Base-by-base conservation (phyloP, 106 monocot genomes). In the Dendrobium nobile region DNA sequence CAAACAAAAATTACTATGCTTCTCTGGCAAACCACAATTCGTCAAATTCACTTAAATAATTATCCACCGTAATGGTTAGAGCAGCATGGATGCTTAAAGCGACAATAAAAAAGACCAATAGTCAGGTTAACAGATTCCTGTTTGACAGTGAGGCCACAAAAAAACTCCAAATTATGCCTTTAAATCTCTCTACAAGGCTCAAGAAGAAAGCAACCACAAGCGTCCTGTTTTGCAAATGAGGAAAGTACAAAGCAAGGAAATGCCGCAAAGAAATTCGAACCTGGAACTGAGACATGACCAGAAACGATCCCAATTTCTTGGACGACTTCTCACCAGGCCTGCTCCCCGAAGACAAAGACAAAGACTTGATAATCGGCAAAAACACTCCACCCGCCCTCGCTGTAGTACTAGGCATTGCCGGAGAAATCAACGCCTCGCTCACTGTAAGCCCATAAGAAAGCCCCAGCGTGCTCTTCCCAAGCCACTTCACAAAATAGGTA, bases 391-490 rank as follows among this genome's bases (percentile, higher is more conserved):
- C 97, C 4, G 92, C 97, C 79, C 97, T 90, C 0, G 94, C 94
- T 0, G 92, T 97, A 4, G 94, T 97, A 47, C 97, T 97, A 37
- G 97, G 97, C 97, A 97, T 97, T 37, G 97, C 97, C 0, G 97
- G 97, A 2, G 97, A 90, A 61, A 97, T 90, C 27, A 91, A 54
- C 9, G 89, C 90, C 84, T 97, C 94, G 40, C 97, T 94, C 26
- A 92, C 42, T 5, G 90, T 90, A 47, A 97, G 86, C 41, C 97
- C 94, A 43, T 97, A 94, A 1, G 94, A 86, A 47, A 97, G 79
- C 1, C 97, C 97, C 42, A 97, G 75, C 58, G 97, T 97, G 85
- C 94, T 97, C 79, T 72, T 87, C 79, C 97, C 94, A 15, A 97
- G 81, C 94, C 90, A 97, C 78, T 94, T 97, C 42, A 98, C 98